Conservation (phyloP, 2,329 filamentous ascomycete species). For the Claviceps quebecensis region DNA sequence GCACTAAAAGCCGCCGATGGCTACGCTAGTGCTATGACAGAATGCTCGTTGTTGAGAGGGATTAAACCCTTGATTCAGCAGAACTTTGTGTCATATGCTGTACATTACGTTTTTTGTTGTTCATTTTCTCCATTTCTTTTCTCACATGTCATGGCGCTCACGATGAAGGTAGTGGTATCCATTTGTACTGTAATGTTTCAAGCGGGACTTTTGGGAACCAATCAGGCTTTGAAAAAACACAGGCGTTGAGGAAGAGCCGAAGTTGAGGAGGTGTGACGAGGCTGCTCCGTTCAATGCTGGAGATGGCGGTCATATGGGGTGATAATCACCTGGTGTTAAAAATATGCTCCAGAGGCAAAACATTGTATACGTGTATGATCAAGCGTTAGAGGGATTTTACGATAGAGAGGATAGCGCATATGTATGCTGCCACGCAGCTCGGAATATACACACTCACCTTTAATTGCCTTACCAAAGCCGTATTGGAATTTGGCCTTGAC, state of each 20-base stretch:
- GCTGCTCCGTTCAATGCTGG: conserved; percentile 7
- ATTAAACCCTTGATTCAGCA: too few species aligned
- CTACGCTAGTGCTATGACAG: background rate
- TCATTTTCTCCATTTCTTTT: too few species aligned
- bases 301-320: conserved; percentile 11
- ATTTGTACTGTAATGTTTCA: conserved; percentile 6
- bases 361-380: conserved; percentile 18
- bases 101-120: conserved; percentile 1
- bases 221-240: background rate
- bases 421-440: background rate
- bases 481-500: too few species aligned
- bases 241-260: background rate
- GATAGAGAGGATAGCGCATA: conserved; percentile 10
- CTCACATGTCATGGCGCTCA: background rate
- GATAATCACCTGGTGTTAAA: conserved; percentile 19
- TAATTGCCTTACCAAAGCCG: too few species aligned
- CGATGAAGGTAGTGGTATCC: conserved; percentile 7
- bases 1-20: conserved; percentile 27
- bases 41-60: too few species aligned
- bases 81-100: background rate
- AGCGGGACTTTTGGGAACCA: conserved; percentile 4
- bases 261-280: background rate
- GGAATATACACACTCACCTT: background rate
- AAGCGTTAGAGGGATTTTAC: conserved; percentile 6
- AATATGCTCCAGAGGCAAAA: conserved; percentile 9